Evolutionary conservation across 2,329 filamentous ascomycete species (phyloP).

Genomic region (Trichoderma citrinoviride): DNA sequence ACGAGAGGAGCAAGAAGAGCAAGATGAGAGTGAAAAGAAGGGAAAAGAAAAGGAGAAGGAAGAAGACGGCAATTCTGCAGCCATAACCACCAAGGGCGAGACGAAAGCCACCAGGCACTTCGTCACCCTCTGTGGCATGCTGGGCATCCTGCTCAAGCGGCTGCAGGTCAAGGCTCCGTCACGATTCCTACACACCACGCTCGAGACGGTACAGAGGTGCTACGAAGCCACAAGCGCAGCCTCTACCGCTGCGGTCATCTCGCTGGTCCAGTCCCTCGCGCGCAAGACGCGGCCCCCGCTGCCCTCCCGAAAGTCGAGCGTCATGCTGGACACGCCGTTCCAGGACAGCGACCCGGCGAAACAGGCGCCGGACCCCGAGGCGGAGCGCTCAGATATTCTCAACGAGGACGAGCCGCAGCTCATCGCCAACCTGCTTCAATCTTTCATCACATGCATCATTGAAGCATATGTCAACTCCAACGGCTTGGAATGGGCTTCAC

Average conservation of each 20-base stretch:
- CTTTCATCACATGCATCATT: slow-evolving; percentile 74
- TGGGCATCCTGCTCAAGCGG: slow-evolving; percentile 69
- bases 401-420: slow-evolving; percentile 59
- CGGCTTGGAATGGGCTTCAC: slow-evolving; percentile 58
- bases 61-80: slow-evolving; percentile 21
- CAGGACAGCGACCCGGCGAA: slow-evolving; percentile 52
- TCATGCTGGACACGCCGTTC: slow-evolving; percentile 54
- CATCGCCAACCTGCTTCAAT: slow-evolving; percentile 64
- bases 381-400: slow-evolving; percentile 34
- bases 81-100: slow-evolving; percentile 24
- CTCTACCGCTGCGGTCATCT: slow-evolving; percentile 67
- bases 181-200: slow-evolving; percentile 72
- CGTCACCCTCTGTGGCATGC: slow-evolving; percentile 66
- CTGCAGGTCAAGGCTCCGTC: slow-evolving; percentile 77
- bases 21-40: slow-evolving; percentile 42
- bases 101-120: slow-evolving; percentile 49
- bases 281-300: slow-evolving; percentile 63
- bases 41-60: slow-evolving; percentile 22
- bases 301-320: slow-evolving; percentile 58
- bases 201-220: slow-evolving; percentile 66
- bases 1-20: slow-evolving; percentile 20
- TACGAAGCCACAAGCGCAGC: slow-evolving; percentile 64
- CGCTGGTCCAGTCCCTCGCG: slow-evolving; percentile 67
- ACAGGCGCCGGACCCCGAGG: slow-evolving; percentile 62
- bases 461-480: slow-evolving; percentile 68